Percentiles rank a stretch among this genome's conserved stretches.
Conservation (phyloP, 2,329 filamentous ascomycete species). For the Nothophoma quercina region DNA sequence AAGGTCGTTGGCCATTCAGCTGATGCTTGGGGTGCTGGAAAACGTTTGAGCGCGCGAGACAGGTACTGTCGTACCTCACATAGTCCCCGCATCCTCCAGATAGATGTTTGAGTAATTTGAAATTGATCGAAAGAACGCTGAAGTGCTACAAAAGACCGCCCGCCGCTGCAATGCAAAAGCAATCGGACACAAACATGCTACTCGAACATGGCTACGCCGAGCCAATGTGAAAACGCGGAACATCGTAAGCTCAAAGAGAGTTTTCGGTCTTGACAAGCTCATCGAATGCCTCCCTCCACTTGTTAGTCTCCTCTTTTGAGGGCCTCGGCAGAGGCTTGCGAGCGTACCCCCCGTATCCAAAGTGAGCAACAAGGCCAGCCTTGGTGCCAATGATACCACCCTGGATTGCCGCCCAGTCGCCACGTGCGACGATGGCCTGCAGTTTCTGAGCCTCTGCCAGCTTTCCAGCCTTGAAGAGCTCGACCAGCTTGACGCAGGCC, state of each 20-base stretch:
- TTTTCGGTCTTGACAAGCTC: constrained; percentile 56
- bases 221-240: background rate
- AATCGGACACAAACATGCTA: constrained; percentile 8
- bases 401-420: constrained; percentile 74
- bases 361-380: constrained; percentile 67
- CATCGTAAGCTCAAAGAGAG: constrained; percentile 35
- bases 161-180: constrained; percentile 15
- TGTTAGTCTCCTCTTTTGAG: constrained; percentile 51
- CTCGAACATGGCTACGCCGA: constrained; percentile 12
- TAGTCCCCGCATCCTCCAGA: too few relatives aligned
- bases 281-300: constrained; percentile 54
- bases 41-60: too few relatives aligned
- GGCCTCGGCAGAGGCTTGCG: constrained; percentile 65
- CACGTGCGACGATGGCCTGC: constrained; percentile 70
- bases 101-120: too few relatives aligned
- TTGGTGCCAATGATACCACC: constrained; percentile 75
- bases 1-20: too few relatives aligned
- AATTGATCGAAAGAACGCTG: constrained; percentile 4
- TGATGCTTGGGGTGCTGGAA: too few relatives aligned
- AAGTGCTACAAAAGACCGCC: constrained; percentile 20
- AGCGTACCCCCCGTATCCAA: constrained; percentile 70
- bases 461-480: constrained; percentile 67
- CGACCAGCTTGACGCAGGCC: constrained; percentile 67
- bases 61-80: too few relatives aligned
- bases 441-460: constrained; percentile 67